A percentile compares a stretch with the other conserved stretches of the same genome.
phyloP scores from a whole-genome alignment of 2,329 filamentous ascomycete genomes.

The Colletotrichum trifolii region DNA sequence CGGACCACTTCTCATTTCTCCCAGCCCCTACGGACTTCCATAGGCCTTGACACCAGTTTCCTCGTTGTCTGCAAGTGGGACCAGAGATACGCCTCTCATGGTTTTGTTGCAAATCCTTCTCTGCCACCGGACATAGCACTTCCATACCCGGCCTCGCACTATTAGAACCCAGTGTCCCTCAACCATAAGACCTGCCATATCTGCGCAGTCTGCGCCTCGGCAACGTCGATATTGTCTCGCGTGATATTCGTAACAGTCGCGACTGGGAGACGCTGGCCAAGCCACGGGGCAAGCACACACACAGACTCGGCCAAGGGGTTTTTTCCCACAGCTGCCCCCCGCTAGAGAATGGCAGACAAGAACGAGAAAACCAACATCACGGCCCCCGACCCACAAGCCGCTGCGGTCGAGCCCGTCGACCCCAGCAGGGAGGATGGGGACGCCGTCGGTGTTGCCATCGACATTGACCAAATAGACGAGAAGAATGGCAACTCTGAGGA shows the following conservation, averaged over 20 bases:
- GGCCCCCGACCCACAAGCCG: constrained; percentile 44
- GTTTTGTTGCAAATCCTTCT: constrained; percentile 9
- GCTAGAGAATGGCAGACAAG: constrained; percentile 40
- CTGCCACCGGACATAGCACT: constrained; percentile 16
- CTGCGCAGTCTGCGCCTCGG: background rate
- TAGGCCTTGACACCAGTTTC: constrained; percentile 6
- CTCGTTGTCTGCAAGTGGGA: constrained; percentile 15
- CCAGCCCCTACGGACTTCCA: constrained; percentile 12
- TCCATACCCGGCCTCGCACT: constrained; percentile 5
- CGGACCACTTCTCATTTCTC: background rate
- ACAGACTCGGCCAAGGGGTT: constrained; percentile 5
- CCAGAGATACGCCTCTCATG: constrained; percentile 8
- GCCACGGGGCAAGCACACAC: constrained; percentile 6
- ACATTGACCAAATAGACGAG: constrained; percentile 32
- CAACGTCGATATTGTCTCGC: background rate
- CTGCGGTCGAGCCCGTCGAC: constrained; percentile 41
- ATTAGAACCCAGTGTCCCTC: background rate
- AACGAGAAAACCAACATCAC: constrained; percentile 40
- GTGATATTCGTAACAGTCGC: background rate
- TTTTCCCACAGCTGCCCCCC: background rate
- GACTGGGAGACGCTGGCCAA: background rate
- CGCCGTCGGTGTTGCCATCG: constrained; percentile 15
- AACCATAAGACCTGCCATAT: background rate
- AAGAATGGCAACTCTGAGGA: constrained; percentile 8
- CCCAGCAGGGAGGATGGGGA: constrained; percentile 25